A percentile compares a stretch with the other conserved stretches of the same genome.
phyloP scores from a whole-genome alignment of 108 stramenopile species.

The Licmophora abbreviata region DNA sequence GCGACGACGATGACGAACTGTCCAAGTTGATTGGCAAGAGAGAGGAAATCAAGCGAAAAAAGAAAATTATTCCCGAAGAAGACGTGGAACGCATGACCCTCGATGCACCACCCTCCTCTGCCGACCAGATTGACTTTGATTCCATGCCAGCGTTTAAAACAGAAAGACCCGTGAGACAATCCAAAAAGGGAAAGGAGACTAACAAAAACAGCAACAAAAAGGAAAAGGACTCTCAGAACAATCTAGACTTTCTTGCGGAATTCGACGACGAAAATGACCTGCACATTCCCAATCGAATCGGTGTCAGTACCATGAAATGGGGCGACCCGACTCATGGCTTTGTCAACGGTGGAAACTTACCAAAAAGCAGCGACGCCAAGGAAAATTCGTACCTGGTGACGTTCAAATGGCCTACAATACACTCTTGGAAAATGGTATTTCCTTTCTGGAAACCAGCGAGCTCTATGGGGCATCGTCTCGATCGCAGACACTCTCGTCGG shows the following conservation, averaged over 20 bases:
- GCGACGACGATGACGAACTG: conserved; percentile 45
- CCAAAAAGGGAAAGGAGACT: conserved; percentile 17
- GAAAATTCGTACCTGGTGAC: conserved; percentile 62
- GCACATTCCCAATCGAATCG: conserved; percentile 83
- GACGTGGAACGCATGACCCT: neutral
- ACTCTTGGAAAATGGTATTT: conserved; percentile 49
- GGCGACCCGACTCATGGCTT: conserved; percentile 53
- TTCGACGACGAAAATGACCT: conserved; percentile 79
- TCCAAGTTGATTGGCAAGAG: conserved; percentile 39
- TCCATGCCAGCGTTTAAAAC: conserved; percentile 38
- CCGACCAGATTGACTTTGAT: conserved; percentile 15
- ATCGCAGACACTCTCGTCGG: conserved; percentile 34
- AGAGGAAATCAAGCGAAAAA: conserved; percentile 33
- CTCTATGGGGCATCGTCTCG: conserved; percentile 32
- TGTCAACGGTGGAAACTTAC: conserved; percentile 51
- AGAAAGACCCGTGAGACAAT: conserved; percentile 15
- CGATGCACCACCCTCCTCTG: neutral
- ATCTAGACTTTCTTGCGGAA: conserved; percentile 54
- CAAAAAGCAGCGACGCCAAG: conserved; percentile 53
- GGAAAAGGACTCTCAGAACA: conserved; percentile 15
- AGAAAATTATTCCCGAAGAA: conserved; percentile 25
- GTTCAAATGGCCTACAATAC: conserved; percentile 63
- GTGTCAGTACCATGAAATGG: conserved; percentile 61
- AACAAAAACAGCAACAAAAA: neutral
- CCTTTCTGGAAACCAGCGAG: conserved; percentile 70